Base-by-base conservation (phyloP, 2,329 filamentous ascomycete species). In the Paradendryphiella salina region DNA sequence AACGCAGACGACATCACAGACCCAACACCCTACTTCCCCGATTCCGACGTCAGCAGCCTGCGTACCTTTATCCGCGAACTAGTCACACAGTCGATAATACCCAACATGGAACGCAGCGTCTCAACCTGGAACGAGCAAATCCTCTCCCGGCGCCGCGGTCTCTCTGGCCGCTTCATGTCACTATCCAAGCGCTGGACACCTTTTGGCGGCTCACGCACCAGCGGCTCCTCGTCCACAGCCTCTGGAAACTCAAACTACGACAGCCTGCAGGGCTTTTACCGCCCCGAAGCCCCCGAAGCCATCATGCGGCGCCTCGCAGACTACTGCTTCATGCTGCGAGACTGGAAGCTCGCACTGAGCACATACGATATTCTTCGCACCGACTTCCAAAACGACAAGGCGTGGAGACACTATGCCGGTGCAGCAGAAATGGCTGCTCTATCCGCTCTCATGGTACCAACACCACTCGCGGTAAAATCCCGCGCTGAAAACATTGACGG, bases 61-160 rank as follows among this genome's bases (percentile, higher is more conserved):
- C 87, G 86, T 45, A 89, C 89, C 0, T 95, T 99, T 70, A 84
- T 97, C 52, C 86, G 94, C 26, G 95, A 99, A 72, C 89, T 99
- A 80, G 89, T 96, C 6, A 94, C 89, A 1, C 93, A 97, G 70
- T 97, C 93, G 1, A 85, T 99, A 44, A 82, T 99, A 49, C 94
- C 95, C 1, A 92, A 89, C 33, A 99, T 99, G 95, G 94, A 99
- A 74, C 87, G 93, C 48, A 86, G 89, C 59, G 84, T 96, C 9
- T 87, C 90, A 5, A 80, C 91, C 4, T 99, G 94, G 95, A 99
- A 99, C 67, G 94, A 99, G 65, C 93, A 97, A 72, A 89, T 97
- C 20, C 92, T 93, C 13, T 96, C 95, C 10, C 84, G 90, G 51
- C 82, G 95, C 50, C 86, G 90, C 66, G 95, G 95, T 11, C 81